These are phyloP conservation scores for Eutrema yunnanense DNA, from an alignment of 345 rosid species.

Conservation along the genomic window DNA sequence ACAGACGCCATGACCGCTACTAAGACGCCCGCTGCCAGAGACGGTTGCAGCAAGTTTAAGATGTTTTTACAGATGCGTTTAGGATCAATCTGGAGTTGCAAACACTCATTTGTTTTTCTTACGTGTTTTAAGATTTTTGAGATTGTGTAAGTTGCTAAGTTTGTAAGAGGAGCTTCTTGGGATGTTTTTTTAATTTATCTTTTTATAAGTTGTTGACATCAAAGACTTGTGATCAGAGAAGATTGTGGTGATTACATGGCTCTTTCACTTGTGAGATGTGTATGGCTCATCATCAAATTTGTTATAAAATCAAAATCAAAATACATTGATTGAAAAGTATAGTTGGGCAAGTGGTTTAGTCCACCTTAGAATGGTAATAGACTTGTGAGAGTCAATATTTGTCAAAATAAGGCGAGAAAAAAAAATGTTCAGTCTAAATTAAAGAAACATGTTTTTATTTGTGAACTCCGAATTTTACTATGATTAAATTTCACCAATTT, in stretches of 20 bases:
- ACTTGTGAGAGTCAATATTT: background rate
- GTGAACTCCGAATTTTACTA: background rate
- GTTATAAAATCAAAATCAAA: background rate
- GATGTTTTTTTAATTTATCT: background rate
- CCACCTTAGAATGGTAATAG: background rate
- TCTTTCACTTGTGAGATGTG: background rate
- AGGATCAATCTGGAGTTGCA: constrained; percentile 27
- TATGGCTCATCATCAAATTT: background rate
- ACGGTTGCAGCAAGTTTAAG: background rate
- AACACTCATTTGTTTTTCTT: background rate
- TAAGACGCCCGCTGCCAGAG: background rate
- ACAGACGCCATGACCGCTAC: constrained; percentile 35
- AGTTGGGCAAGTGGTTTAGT: background rate
- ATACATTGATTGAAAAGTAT: background rate
- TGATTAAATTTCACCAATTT: background rate
- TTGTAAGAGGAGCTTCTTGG: constrained; percentile 11
- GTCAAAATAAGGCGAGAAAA: background rate
- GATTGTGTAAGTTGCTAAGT: constrained; percentile 1
- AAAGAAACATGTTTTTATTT: background rate
- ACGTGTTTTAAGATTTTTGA: constrained; percentile 2
- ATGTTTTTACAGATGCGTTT: constrained; percentile 12
- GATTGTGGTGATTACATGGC: background rate
- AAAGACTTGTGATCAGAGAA: background rate
- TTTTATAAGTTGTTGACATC: constrained; percentile 3
- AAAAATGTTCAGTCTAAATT: background rate